Percentiles rank a stretch among this genome's conserved stretches.
Evolutionary conservation across 306 rosid species (phyloP).

Genomic region (Rosa multiflora): DNA sequence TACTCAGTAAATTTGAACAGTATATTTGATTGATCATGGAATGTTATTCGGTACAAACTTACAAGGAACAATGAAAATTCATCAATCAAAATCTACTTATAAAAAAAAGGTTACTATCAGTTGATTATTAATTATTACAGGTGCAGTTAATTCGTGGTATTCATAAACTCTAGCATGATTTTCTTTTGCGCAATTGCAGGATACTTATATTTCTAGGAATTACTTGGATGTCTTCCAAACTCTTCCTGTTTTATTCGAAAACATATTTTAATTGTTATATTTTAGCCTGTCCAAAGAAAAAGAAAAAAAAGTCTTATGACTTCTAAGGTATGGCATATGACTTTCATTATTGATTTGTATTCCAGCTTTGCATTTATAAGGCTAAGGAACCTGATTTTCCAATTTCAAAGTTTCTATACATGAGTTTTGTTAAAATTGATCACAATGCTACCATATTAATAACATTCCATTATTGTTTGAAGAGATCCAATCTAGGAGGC

Average conservation of each 20-base stretch:
- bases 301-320: conserved; percentile 43
- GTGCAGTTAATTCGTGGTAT: no score
- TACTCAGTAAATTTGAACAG: neutral
- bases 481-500: no score
- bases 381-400: neutral
- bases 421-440: neutral
- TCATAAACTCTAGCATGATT: no score
- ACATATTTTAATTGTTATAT: no score
- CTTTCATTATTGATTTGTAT: neutral
- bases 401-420: neutral
- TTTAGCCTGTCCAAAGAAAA: no score
- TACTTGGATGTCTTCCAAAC: no score
- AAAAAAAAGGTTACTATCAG: neutral
- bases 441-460: neutral
- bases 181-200: no score
- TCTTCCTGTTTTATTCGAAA: no score
- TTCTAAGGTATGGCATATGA: conserved; percentile 53
- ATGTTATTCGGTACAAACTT: neutral
- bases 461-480: no score
- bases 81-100: neutral
- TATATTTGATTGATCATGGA: neutral
- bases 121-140: neutral
- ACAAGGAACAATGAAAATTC: neutral
- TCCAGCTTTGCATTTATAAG: neutral
- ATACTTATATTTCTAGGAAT: no score